Evolutionary conservation across 371 early-diverging fungal species (phyloP).

Genomic region (Caulochytrium protostelioides): DNA sequence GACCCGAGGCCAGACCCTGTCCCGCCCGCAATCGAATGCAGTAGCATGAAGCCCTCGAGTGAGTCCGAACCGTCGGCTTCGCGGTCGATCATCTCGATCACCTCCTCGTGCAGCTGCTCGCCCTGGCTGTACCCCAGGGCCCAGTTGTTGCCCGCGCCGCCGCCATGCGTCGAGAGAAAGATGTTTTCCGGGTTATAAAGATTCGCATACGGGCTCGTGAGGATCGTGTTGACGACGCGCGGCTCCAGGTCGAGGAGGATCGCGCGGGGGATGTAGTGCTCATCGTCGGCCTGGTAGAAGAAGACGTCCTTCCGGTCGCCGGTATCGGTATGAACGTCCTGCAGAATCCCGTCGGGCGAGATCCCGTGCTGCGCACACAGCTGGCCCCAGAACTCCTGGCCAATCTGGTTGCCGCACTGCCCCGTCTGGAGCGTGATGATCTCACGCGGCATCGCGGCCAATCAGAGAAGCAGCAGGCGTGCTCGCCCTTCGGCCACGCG

Average conservation of each 20-base stretch:
- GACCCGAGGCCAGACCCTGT: conserved; percentile 94
- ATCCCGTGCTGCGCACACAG: conserved; percentile 82
- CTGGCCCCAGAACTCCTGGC: conserved; percentile 78
- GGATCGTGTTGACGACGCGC: conserved; percentile 53
- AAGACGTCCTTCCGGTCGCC: conserved; percentile 93
- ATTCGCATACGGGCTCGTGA: conserved; percentile 44
- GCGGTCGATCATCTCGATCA: conserved; percentile 81
- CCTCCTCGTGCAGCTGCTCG: conserved; percentile 53
- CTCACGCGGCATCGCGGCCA: conserved; percentile 37
- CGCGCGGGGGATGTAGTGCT: conserved; percentile 80
- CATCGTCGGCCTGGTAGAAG: conserved; percentile 95
- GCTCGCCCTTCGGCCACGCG: no score
- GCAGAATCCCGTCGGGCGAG: conserved; percentile 53
- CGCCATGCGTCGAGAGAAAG: conserved; percentile 65
- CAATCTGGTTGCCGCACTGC: conserved; percentile 95
- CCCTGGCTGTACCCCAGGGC: conserved; percentile 65
- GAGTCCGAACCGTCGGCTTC: conserved; percentile 83
- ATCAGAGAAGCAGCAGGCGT: no score
- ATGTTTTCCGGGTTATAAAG: conserved; percentile 84
- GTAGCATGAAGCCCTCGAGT: conserved; percentile 51
- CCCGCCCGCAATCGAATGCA: conserved; percentile 90
- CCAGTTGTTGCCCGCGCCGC: conserved; percentile 95
- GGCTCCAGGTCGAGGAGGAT: conserved; percentile 83
- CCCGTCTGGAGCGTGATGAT: conserved; percentile 87
- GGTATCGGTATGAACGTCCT: conserved; percentile 65